Evolutionary conservation across 1,139 yeast genomes (phyloP), one percentile per base, ranked within the genome.

Genomic region (Saccharomycopsis hybrid): DNA sequence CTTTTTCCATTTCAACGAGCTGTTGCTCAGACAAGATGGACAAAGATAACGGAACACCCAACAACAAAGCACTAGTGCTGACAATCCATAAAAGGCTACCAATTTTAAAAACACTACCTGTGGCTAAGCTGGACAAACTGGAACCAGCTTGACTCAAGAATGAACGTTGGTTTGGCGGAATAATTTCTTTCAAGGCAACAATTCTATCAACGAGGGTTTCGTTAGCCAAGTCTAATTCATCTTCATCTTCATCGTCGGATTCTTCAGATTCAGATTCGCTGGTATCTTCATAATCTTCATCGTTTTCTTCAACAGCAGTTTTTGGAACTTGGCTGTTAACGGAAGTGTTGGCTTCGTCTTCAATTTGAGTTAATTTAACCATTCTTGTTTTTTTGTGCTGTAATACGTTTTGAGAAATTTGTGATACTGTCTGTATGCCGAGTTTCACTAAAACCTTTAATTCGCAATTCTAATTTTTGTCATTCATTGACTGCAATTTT

Each of bases 21-120:
- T 90, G 97, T 63, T 89, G 92, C 73, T 90, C 98, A 56, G 90
- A 82, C 62, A 90, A 76, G 59, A 90, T 85, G 49, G 96, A 86
- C 63, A 92, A 74, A 5, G 96, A 83, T 60, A 88, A 75, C 56
- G 98, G 98, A 51, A 89, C 96, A 64, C 97, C 97, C 62, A 92
- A 74, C 58, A 92, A 77, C 62, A 94, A 72, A 40, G 88, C 82
- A 49, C 94, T 79, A 24, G 97, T 83, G 36, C 97, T 82, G 55
- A 88, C 60, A 54, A 84, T 76, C 97, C 97, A 94, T 57, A 90
- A 74, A 46, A 85, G 72, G 60, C 77, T 76, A 54, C 97, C 96
- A 52, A 87, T 74, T 59, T 77, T 78, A 55, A 71, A 64, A 53
- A 81, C 69, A 37, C 80, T 73, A 50, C 73, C 55, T 52, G 72